A percentile compares a stretch with the other conserved stretches of the same genome.
phyloP scores from a whole-genome alignment of 129 eudicot genomes.

The Tanacetum coccineum region DNA sequence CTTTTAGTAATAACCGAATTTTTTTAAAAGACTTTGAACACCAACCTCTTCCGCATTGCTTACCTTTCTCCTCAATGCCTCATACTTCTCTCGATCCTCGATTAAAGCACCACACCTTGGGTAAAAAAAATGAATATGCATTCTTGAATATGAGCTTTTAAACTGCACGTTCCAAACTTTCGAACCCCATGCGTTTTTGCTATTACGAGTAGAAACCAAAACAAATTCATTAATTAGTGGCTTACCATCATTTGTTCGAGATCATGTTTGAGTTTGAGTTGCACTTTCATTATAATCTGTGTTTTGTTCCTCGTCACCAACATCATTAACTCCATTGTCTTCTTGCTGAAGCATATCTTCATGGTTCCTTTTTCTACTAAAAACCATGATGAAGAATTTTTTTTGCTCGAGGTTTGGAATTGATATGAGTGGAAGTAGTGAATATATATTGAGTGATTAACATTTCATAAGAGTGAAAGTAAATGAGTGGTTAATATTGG shows the following conservation, averaged over 20 bases:
- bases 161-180: background rate
- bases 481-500: no score
- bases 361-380: no score
- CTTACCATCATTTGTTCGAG: background rate
- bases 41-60: background rate
- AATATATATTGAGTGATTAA: no score
- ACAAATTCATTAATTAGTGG: background rate
- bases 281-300: no score
- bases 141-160: conserved; percentile 20
- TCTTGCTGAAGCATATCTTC: no score
- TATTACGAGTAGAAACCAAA: background rate
- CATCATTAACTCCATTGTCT: no score
- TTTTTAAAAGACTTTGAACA: background rate
- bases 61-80: background rate
- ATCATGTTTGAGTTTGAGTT: background rate
- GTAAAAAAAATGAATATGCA: conserved; percentile 23
- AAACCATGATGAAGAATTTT: no score
- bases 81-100: background rate
- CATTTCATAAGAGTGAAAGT: no score
- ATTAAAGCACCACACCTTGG: background rate
- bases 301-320: no score
- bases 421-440: no score
- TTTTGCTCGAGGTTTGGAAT: no score
- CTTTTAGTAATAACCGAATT: background rate
- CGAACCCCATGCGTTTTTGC: conserved; percentile 2